A percentile compares a stretch with the other conserved stretches of the same genome.
Evolutionary conservation across 305 asterid genomes (phyloP).

Genomic region (Fraxinus baroniana): DNA sequence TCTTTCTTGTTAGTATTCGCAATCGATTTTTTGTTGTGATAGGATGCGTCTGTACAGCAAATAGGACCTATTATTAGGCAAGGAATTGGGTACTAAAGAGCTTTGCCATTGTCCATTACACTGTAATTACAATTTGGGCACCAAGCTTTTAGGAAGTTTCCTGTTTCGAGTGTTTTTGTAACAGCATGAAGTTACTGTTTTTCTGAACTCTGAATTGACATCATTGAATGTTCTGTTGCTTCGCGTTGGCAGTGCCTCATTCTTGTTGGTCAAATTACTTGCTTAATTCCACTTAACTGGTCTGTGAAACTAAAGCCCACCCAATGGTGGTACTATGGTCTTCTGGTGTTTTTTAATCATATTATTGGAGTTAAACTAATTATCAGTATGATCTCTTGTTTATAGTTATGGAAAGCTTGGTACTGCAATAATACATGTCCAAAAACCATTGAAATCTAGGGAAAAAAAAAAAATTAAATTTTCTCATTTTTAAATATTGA

Average conservation of each 20-base stretch:
- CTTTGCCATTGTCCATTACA: conserved; percentile 14
- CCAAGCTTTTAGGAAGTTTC: conserved; percentile 13
- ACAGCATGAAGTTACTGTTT: conserved; percentile 7
- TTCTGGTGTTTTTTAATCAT: conserved; percentile 18
- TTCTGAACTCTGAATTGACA: conserved; percentile 1
- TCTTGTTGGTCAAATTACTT: conserved; percentile 18
- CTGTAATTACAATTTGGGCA: conserved; percentile 1
- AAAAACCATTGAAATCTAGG: not conserved
- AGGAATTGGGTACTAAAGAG: conserved; percentile 16
- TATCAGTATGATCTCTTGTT: not conserved
- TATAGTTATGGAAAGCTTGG: not conserved
- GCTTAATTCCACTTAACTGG: conserved; percentile 22
- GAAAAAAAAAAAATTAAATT: not conserved
- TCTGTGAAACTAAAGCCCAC: conserved; percentile 19
- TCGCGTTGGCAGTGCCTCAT: conserved; percentile 7
- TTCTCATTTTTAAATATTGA: not conserved
- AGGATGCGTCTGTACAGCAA: conserved; percentile 12
- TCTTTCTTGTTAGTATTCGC: conserved; percentile 20
- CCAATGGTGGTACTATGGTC: conserved; percentile 13
- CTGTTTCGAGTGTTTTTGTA: conserved; percentile 16
- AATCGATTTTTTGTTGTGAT: conserved; percentile 19
- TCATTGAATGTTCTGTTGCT: conserved; percentile 12
- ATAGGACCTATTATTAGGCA: conserved; percentile 20
- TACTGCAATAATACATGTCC: not conserved
- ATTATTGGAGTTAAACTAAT: conserved; percentile 13